Evolutionary conservation across 2,329 filamentous ascomycete species (phyloP), one percentile per base, ranked within the genome.

Genomic region (Fusarium algeriense): DNA sequence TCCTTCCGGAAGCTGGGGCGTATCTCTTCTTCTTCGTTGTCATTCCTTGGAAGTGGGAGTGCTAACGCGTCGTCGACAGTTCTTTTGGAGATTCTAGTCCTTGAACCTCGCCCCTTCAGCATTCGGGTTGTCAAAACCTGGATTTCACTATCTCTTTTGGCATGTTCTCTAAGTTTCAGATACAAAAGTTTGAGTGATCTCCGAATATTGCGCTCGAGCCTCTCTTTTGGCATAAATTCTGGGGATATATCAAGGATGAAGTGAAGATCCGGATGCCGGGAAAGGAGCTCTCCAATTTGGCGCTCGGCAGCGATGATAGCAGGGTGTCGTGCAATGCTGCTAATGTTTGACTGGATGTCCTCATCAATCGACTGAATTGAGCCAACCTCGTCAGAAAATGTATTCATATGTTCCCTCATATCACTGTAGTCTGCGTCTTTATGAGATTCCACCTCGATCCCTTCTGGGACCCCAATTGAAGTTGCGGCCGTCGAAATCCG

Each of bases 101-200:
- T 37, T 20, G 58, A 61, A 14, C 35, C 23, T 20, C 58, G 35
- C 8, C 58, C 41, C 7, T 46, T 61, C 4, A 61, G 35, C 28
- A 61, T 61, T 28, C 35, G 26, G 14, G 58, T 41, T 34, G 58
- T 60, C 30, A 44, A n/a, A 17, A 43, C 28, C 10, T 58, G 52
- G 5, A 48, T 19, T 12, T 61, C 34, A 11, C 28, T 32, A 11
- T 61, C 5, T 19, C 19, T 38, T 41, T 48, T n/a, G 5, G 41
- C 10, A 3, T 58, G 10, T 19, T 61, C 53, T 58, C 34, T 46
- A 6, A 61, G 41, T 17, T 40, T 17, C 15, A 61, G 17, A 20
- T 61, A 58, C 17, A 61, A n/a, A 32, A 48, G 52, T 41, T 61
- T 61, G 17, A 61, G 52, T 7, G 52, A 41, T 13, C 52, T 61